Evolutionary conservation across 306 rosid genomes (phyloP).

Genomic region (Carpinus viminea): DNA sequence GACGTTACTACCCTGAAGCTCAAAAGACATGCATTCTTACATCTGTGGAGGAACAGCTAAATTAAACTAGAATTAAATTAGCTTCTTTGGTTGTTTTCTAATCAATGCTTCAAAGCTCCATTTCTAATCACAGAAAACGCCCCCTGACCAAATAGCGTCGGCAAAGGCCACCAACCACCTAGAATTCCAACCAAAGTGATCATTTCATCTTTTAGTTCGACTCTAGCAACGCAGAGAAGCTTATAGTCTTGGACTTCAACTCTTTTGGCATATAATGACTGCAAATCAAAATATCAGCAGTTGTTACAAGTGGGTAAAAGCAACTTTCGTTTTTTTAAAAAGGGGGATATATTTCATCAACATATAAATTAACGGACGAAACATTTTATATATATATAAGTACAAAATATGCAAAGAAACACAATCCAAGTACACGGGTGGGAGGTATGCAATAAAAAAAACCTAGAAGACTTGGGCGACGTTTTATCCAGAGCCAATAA

Average conservation of each 20-base stretch:
- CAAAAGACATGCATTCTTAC: conserved; percentile 17
- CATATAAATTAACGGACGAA: neutral
- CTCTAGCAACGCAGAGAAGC: conserved; percentile 62
- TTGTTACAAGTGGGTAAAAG: conserved; percentile 20
- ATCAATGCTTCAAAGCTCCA: conserved; percentile 33
- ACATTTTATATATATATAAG: too few species aligned
- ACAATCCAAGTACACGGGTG: too few species aligned
- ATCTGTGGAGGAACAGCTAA: conserved; percentile 2
- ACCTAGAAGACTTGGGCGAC: too few species aligned
- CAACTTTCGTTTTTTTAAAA: neutral
- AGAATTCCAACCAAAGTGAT: conserved; percentile 69
- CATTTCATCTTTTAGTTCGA: conserved; percentile 53
- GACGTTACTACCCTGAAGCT: neutral
- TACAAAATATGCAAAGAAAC: too few species aligned
- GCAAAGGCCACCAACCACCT: conserved; percentile 79
- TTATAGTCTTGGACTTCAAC: conserved; percentile 76
- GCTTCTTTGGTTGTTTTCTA: conserved; percentile 19
- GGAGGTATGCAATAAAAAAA: too few species aligned
- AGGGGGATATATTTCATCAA: neutral
- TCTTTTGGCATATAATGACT: conserved; percentile 68
- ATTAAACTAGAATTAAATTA: conserved; percentile 1
- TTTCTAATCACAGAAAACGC: conserved; percentile 33
- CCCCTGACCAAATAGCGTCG: conserved; percentile 27
- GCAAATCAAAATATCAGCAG: conserved; percentile 31
- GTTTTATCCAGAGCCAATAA: neutral